phyloP scores from a whole-genome alignment of 352 stramenopile species.

The Phytophthora pisi region DNA sequence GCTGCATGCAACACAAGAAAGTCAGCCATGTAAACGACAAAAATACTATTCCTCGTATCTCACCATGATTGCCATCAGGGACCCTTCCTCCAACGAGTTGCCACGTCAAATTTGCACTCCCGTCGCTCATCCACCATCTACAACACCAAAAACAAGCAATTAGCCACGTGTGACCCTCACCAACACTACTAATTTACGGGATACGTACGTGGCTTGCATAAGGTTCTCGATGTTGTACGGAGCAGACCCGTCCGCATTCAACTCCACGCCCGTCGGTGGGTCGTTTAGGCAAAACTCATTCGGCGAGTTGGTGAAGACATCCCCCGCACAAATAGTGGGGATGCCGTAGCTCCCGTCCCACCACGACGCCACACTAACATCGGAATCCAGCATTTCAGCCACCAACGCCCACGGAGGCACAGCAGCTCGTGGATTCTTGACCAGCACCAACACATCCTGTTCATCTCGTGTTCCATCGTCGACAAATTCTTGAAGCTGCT shows the following conservation, averaged over 20 bases:
- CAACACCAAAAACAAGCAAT: neutral
- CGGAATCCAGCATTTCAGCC: conserved; percentile 51
- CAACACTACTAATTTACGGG: neutral
- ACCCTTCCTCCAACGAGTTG: conserved; percentile 62
- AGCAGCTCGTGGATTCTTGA: conserved; percentile 60
- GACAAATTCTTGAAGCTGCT: conserved; percentile 9
- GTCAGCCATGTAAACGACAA: conserved; percentile 29
- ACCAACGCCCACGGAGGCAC: conserved; percentile 77
- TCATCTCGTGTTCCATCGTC: conserved; percentile 3
- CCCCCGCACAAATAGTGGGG: conserved; percentile 74
- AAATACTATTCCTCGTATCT: neutral
- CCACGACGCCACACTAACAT: conserved; percentile 82
- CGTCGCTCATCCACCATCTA: conserved; percentile 44
- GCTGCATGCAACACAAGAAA: conserved; percentile 28
- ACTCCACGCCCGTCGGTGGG: conserved; percentile 36
- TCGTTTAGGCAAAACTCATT: conserved; percentile 70
- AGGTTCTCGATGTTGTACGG: conserved; percentile 83
- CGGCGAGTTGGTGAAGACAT: conserved; percentile 49
- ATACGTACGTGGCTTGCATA: conserved; percentile 58
- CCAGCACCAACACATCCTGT: conserved; percentile 46
- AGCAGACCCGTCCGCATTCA: conserved; percentile 53
- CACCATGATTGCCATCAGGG: conserved; percentile 69
- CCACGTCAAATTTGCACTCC: conserved; percentile 57
- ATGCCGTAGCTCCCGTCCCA: conserved; percentile 79
- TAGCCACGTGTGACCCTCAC: neutral